phyloP scores from a whole-genome alignment of 2,329 filamentous ascomycete genomes.

The Chaetomiaceae sp. region DNA sequence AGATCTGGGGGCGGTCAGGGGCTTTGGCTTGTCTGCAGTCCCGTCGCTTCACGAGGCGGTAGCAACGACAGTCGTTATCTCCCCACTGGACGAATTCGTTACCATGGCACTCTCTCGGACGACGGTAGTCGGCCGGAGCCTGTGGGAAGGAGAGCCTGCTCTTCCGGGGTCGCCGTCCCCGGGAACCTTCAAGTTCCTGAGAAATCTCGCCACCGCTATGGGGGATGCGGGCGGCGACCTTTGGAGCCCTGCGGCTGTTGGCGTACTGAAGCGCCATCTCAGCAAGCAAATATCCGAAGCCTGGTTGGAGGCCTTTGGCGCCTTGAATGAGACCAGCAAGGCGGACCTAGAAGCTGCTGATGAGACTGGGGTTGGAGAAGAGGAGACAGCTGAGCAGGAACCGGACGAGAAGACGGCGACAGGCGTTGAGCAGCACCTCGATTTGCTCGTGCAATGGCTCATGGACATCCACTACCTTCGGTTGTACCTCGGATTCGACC shows the following conservation, averaged over 20 bases:
- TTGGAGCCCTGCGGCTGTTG: slow-evolving; percentile 69
- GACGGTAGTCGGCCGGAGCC: slow-evolving; percentile 54
- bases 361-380: slow-evolving; percentile 21
- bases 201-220: slow-evolving; percentile 63
- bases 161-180: slow-evolving; percentile 78
- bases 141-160: slow-evolving; percentile 77
- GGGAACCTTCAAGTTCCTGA: slow-evolving; percentile 66
- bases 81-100: slow-evolving; percentile 47
- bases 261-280: slow-evolving; percentile 57
- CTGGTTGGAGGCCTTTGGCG: slow-evolving; percentile 43
- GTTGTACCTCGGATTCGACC: slow-evolving; percentile 39
- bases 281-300: slow-evolving; percentile 44
- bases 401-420: slow-evolving; percentile 2
- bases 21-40: slow-evolving; percentile 59
- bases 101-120: slow-evolving; percentile 40
- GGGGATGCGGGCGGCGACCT: slow-evolving; percentile 67
- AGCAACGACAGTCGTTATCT: slow-evolving; percentile 47
- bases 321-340: slow-evolving; percentile 14
- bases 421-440: slow-evolving; percentile 35
- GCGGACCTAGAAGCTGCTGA: slow-evolving; percentile 14
- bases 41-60: slow-evolving; percentile 61
- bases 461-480: slow-evolving; percentile 55
- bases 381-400: slow-evolving; percentile 9
- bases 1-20: slow-evolving; percentile 42
- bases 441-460: slow-evolving; percentile 56